Conservation (phyloP, 345 rosid genomes). For the Laguncularia racemosa region DNA sequence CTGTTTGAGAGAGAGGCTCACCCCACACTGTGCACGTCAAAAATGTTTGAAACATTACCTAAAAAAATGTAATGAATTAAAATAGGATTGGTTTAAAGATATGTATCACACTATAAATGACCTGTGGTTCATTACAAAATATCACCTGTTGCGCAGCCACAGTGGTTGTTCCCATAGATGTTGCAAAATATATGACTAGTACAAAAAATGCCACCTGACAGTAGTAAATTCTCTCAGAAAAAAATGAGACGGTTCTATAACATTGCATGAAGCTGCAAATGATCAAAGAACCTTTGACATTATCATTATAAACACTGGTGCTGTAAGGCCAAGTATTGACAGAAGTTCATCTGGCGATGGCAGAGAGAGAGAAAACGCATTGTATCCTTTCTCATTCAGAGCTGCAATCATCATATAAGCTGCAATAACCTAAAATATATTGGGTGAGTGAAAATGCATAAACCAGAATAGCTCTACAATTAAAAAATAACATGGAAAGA, state of each 20-base stretch:
- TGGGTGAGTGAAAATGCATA: slow-evolving; percentile 5
- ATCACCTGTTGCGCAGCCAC: slow-evolving; percentile 46
- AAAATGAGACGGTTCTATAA: not conserved
- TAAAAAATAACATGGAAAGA: too few species aligned
- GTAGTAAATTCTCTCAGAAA: not conserved
- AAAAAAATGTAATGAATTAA: not conserved
- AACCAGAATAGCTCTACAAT: too few species aligned
- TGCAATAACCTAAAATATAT: slow-evolving; percentile 52
- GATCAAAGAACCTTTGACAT: slow-evolving; percentile 51
- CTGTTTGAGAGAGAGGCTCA: slow-evolving; percentile 55
- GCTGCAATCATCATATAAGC: slow-evolving; percentile 76
- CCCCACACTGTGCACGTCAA: slow-evolving; percentile 37
- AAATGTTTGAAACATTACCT: slow-evolving; percentile 30
- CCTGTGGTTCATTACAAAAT: not conserved
- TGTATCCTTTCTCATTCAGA: slow-evolving; percentile 67
- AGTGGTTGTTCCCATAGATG: slow-evolving; percentile 34
- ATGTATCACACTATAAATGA: not conserved
- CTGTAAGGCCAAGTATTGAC: slow-evolving; percentile 56
- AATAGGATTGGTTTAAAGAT: not conserved
- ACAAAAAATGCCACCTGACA: slow-evolving; percentile 37
- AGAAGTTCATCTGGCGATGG: slow-evolving; percentile 54
- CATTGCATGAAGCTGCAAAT: not conserved
- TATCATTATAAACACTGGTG: slow-evolving; percentile 71
- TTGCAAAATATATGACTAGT: slow-evolving; percentile 32
- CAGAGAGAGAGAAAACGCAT: slow-evolving; percentile 46